phyloP scores from a whole-genome alignment of 2,329 filamentous ascomycete genomes.

The Pseudocercospora macadamiae region DNA sequence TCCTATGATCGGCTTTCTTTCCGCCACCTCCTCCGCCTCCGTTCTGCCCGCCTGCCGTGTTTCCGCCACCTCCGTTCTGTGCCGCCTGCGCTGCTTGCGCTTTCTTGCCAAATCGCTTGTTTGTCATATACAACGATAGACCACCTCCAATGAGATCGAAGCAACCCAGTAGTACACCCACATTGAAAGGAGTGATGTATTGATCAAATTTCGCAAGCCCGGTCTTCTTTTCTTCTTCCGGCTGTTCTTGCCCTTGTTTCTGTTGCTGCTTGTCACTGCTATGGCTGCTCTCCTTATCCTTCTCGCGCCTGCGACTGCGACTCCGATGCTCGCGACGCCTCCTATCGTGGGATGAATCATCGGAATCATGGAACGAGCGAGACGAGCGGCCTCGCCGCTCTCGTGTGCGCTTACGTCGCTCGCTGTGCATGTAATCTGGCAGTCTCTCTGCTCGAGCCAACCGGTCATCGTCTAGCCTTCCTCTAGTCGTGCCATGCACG shows the following conservation, averaged over 20 bases:
- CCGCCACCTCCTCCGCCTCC: conserved; percentile 11
- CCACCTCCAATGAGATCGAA: conserved; percentile 25
- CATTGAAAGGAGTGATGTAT: conserved; percentile 24
- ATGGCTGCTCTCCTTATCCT: conserved; percentile 10
- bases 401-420: conserved; percentile 5
- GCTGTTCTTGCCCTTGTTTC: conserved; percentile 12
- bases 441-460: conserved; percentile 3
- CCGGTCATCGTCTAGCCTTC: conserved; percentile 15
- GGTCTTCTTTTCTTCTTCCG: conserved; percentile 13
- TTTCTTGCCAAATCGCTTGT: conserved; percentile 23
- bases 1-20: background rate
- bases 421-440: conserved; percentile 3
- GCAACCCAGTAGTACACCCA: conserved; percentile 23
- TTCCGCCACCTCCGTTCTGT: background rate
- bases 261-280: conserved; percentile 8
- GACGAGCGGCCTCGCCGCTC: conserved; percentile 1
- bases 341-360: conserved; percentile 16
- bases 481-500: conserved; percentile 10
- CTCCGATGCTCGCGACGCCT: conserved; percentile 8
- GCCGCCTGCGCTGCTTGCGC: conserved; percentile 11
- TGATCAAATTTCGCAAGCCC: conserved; percentile 6
- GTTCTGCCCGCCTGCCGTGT: background rate
- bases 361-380: conserved; percentile 14
- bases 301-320: conserved; percentile 11
- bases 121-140: conserved; percentile 24